Base-by-base conservation (phyloP, 2,329 filamentous ascomycete species). In the Xylariaceae sp. region DNA sequence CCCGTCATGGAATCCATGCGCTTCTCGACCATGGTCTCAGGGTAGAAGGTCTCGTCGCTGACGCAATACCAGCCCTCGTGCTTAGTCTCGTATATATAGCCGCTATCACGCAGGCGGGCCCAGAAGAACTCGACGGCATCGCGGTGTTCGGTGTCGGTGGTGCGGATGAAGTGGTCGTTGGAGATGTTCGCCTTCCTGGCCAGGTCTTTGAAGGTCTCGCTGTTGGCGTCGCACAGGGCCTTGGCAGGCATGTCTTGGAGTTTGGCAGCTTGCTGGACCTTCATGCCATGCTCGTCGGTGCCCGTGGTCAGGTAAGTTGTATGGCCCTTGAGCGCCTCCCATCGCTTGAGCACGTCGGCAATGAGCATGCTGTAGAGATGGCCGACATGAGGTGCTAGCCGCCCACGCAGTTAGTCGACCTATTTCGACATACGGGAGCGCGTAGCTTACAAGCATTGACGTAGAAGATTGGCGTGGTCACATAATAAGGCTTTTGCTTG, bases 391-490 rank as follows among this genome's bases (percentile, higher is more conserved):
- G 94, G 94, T 42, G 90, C 91, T 93, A 60, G 31, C 9, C 40
- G 33, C 2, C 33, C 14, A 33, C 17, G 53, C 41, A 54, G 53
- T 67, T 55, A 66, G 61, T 48, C 39, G 28, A 10, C 36, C 36
- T 39, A 31, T 31, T 31, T 31, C n/a, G 18, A 18, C 44, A 18
- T 22, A 16, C 28, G 33, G 16, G 38, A 28, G 9, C 16, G 7
- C 22, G 7, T 31, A 22, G 60, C 75, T 61, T 75, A 92, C 90
- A 85, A 50, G 92, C 90, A 81, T 99, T 99, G 75, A 99, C 94
- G 72, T 99, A 99, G 76, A 97, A 99, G 53, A 99, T 99, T 2
- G 94, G 94, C 9, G 91, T 95, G 5, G 94, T 97, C 64, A 96
- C 79, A 76, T 97, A 99, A 75, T 87, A 97, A 9, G 93, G 91